Conservation (phyloP, 2,329 filamentous ascomycete species). For the Talaromyces funiculosus region DNA sequence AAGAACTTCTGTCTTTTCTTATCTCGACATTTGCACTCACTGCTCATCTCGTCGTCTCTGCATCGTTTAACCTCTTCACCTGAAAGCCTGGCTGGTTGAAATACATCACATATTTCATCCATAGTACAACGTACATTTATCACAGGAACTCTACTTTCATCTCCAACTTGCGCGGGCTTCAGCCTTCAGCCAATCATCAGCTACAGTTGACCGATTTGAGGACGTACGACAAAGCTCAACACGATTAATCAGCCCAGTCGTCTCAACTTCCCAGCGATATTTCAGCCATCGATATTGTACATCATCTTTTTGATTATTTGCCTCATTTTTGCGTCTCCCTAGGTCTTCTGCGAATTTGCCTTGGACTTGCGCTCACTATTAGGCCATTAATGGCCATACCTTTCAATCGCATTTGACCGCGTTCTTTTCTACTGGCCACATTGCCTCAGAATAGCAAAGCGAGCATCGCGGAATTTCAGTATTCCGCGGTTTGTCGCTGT, state of each 20-base stretch:
- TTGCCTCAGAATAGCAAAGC: neutral
- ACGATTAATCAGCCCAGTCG: neutral
- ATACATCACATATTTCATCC: neutral
- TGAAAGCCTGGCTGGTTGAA: neutral
- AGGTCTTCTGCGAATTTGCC: neutral
- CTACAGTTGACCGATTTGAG: neutral
- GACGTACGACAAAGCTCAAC: conserved; percentile 4
- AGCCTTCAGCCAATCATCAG: conserved; percentile 8
- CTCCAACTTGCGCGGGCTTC: neutral
- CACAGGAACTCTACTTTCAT: neutral
- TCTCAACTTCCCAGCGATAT: neutral
- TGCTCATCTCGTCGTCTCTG: neutral
- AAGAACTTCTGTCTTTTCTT: neutral
- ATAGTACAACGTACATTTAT: neutral
- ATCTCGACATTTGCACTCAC: neutral
- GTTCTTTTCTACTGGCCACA: neutral
- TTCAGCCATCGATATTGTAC: neutral
- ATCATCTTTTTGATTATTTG: neutral
- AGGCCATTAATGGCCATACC: conserved; percentile 1
- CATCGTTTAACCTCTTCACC: neutral
- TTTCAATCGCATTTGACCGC: neutral
- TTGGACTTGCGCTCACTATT: neutral
- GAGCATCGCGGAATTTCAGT: conserved; percentile 14
- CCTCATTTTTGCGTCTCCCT: no score
- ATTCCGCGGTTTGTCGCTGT: conserved; percentile 15